Evolutionary conservation across 2,329 filamentous ascomycete species (phyloP).

Genomic region (Plenodomus tracheiphilus): DNA sequence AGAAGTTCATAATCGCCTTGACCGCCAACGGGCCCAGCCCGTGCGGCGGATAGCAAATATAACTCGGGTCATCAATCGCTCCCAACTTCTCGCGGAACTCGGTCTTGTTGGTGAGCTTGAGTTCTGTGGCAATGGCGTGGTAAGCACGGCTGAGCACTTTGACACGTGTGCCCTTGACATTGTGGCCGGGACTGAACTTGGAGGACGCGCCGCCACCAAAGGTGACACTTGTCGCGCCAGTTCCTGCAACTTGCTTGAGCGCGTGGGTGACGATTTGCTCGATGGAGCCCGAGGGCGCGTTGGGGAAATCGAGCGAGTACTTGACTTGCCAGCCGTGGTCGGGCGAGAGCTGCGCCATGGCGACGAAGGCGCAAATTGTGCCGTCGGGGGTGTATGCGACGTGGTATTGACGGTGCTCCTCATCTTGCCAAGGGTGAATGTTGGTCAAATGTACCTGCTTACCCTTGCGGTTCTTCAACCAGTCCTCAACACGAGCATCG

Average conservation of each 20-base stretch:
- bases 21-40: conserved; percentile 81
- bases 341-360: conserved; percentile 79
- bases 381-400: conserved; percentile 75
- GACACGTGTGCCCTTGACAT: conserved; percentile 77
- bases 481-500: conserved; percentile 74
- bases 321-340: conserved; percentile 91
- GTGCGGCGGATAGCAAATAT: conserved; percentile 86
- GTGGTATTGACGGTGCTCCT: conserved; percentile 82
- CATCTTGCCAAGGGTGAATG: conserved; percentile 84
- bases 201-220: conserved; percentile 83
- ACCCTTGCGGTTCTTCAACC: conserved; percentile 79
- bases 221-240: conserved; percentile 70
- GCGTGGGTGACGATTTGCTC: conserved; percentile 78
- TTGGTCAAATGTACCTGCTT: conserved; percentile 89
- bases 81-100: conserved; percentile 93
- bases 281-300: conserved; percentile 82
- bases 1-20: conserved; percentile 86
- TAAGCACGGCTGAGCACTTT: conserved; percentile 84
- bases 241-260: conserved; percentile 62
- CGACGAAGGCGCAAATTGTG: conserved; percentile 74
- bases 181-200: conserved; percentile 76
- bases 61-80: conserved; percentile 79
- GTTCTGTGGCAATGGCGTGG: conserved; percentile 76
- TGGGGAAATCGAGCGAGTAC: conserved; percentile 92
- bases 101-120: conserved; percentile 80